Evolutionary conservation across 306 rosid genomes (phyloP), one percentile per base, ranked within the genome.

Genomic region (Alnus rubra): DNA sequence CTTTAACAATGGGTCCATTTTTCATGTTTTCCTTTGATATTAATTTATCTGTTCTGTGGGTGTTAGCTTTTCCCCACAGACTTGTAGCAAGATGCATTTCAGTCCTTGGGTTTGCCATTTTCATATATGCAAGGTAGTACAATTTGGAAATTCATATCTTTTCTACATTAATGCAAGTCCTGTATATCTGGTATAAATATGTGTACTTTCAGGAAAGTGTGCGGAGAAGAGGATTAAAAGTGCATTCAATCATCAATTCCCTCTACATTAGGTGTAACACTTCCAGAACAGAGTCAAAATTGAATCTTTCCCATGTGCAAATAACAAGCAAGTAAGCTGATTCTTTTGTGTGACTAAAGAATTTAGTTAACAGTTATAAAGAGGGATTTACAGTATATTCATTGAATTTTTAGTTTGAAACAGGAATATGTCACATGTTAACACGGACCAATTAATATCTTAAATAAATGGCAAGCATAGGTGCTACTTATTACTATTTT

Each of bases 31-130:
- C 44, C n/a, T 35, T 19, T 23, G 47, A 44, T 78, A 68, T 80
- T 63, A 54, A 74, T 56, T 82, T 74, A n/a, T 63, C 73, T 50
- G 45, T 71, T 31, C 39, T 79, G 59, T 48, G 75, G 79, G 13
- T 60, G 50, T 79, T 60, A 88, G 89, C 76, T 93, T 76, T 87
- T 83, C 92, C 64, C 87, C 91, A 18, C 86, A 81, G 81, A 82
- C 80, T 45, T 51, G 84, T 56, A 71, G 71, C 81, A 82, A 76
- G 47, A 86, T 30, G 54, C 79, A 80, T 76, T 73, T 80, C 79
- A 88, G 96, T 80, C 97, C 98, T 69, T 96, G 99, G 97, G 90
- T 91, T 76, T 89, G 93, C 84, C 98, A 96, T 84, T 96, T 96
- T 85, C 94, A 91, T 80, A 52, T 96, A 60, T 75, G 74, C 90